phyloP scores from a whole-genome alignment of 2,329 filamentous ascomycete species.

The Cladorrhinum sp. region DNA sequence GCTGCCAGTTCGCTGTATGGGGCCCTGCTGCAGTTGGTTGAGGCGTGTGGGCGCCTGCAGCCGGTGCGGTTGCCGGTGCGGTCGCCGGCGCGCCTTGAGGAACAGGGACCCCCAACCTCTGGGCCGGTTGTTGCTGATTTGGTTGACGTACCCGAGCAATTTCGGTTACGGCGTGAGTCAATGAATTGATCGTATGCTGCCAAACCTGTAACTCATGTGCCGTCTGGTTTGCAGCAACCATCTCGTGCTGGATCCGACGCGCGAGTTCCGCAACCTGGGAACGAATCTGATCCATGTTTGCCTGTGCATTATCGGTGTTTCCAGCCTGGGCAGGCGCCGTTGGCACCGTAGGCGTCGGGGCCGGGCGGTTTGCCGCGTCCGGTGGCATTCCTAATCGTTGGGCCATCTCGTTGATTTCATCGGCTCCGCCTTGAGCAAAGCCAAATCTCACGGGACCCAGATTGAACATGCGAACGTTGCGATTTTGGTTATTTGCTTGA shows the following conservation, averaged over 20 bases:
- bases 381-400: constrained; percentile 55
- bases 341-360: constrained; percentile 13
- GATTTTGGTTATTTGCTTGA: constrained; percentile 35
- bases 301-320: constrained; percentile 16
- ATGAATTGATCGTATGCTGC: constrained; percentile 63
- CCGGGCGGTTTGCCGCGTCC: constrained; percentile 26
- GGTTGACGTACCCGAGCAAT: constrained; percentile 60
- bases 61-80: background rate
- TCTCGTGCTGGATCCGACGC: constrained; percentile 65
- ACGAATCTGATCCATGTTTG: constrained; percentile 44
- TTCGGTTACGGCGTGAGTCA: constrained; percentile 66
- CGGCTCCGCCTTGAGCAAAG: constrained; percentile 66
- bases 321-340: constrained; percentile 16
- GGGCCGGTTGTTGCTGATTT: constrained; percentile 37
- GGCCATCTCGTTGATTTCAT: constrained; percentile 64
- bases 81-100: constrained; percentile 10
- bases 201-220: constrained; percentile 67
- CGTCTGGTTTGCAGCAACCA: constrained; percentile 58
- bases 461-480: constrained; percentile 36
- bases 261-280: constrained; percentile 64
- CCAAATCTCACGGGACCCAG: constrained; percentile 72
- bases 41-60: background rate
- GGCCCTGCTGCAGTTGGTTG: background rate
- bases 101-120: constrained; percentile 24
- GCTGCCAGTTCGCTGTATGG: background rate